Evolutionary conservation across 495 filamentous ascomycete genomes (phyloP).

Genomic region (Apiosordaria backusii): DNA sequence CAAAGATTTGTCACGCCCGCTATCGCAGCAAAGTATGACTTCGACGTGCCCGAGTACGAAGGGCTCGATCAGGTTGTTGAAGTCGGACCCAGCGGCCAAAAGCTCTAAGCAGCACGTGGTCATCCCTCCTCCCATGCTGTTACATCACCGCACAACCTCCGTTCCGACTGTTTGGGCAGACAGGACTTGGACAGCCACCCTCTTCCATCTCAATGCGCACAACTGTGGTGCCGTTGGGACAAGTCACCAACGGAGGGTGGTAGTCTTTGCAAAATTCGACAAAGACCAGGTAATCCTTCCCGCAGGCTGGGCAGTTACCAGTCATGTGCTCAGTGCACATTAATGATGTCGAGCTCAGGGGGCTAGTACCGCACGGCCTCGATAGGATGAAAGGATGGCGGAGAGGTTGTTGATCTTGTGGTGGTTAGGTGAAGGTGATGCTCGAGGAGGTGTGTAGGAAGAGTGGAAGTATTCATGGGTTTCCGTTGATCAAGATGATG

Average conservation of each 20-base stretch:
- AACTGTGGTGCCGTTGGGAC: conserved; percentile 37
- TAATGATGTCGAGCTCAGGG: conserved; percentile 31
- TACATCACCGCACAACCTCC: conserved; percentile 47
- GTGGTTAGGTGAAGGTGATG: background rate
- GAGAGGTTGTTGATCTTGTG: background rate
- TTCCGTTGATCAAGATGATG: conserved; percentile 6
- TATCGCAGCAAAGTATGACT: conserved; percentile 82
- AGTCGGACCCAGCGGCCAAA: conserved; percentile 57
- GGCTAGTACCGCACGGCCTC: background rate
- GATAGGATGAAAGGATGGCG: background rate
- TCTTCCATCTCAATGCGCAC: conserved; percentile 42
- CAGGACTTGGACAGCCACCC: conserved; percentile 46
- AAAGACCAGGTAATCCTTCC: conserved; percentile 50
- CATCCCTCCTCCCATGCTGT: conserved; percentile 5
- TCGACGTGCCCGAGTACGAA: conserved; percentile 78
- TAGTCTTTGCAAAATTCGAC: conserved; percentile 48
- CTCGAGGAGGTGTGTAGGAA: conserved; percentile 1
- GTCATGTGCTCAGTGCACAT: conserved; percentile 51
- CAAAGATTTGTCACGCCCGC: conserved; percentile 70
- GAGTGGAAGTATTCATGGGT: conserved; percentile 18
- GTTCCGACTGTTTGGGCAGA: conserved; percentile 48
- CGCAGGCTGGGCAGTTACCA: conserved; percentile 48
- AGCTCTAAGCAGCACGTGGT: conserved; percentile 42
- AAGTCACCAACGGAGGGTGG: conserved; percentile 42
- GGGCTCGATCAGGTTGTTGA: conserved; percentile 90